Evolutionary conservation across 2,329 filamentous ascomycete species (phyloP).

Genomic region (Fusarium burgessii): DNA sequence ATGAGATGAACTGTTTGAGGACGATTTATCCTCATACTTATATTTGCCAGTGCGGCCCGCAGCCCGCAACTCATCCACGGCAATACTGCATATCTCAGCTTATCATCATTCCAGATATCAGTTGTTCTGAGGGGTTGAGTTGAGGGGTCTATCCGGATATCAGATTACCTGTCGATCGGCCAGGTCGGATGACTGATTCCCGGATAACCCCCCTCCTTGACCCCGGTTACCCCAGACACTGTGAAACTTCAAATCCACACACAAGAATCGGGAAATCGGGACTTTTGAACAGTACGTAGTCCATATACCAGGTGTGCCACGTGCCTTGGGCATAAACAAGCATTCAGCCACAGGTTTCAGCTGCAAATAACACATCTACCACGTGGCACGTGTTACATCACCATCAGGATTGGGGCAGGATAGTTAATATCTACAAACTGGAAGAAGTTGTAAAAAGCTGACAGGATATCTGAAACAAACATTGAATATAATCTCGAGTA

Average conservation of each 20-base stretch:
- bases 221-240: neutral
- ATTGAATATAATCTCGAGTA: too few species aligned
- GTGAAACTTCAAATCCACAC: neutral
- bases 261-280: neutral
- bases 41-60: neutral
- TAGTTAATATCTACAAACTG: neutral
- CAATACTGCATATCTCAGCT: neutral
- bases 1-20: neutral
- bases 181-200: neutral
- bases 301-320: neutral
- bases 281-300: fast-evolving
- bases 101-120: fast-evolving
- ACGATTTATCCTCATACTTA: neutral
- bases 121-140: neutral
- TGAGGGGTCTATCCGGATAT: slow-evolving; percentile 3
- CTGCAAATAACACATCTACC: too few species aligned
- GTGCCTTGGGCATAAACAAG: too few species aligned
- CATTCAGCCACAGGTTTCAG: neutral
- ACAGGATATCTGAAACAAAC: neutral
- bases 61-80: fast-evolving
- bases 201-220: neutral
- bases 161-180: neutral
- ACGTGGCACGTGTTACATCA: too few species aligned
- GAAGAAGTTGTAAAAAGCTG: neutral
- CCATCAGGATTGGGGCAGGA: neutral